These are phyloP conservation scores for Schizosaccharomyces japonicus DNA, from an alignment of 805 yeast genomes.

Conservation along the genomic window DNA sequence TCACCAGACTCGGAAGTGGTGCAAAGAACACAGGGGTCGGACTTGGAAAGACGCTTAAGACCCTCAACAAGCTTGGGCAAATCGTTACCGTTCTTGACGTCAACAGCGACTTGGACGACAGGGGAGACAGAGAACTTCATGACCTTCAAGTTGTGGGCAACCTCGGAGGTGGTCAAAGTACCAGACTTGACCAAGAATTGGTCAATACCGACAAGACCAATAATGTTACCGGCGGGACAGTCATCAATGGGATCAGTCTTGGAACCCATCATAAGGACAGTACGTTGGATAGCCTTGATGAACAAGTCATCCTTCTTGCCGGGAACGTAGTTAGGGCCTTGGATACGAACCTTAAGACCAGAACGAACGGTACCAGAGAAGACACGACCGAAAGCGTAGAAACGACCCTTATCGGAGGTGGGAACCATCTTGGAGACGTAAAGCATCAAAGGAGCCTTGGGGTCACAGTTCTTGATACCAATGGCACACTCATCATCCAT, in stretches of 20 bases:
- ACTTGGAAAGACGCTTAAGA: slow-evolving; percentile 97
- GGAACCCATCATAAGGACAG: slow-evolving; percentile 99
- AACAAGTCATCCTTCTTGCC: slow-evolving; percentile 96
- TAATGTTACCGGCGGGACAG: slow-evolving; percentile 99
- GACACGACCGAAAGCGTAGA: slow-evolving; percentile 99
- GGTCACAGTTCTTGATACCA: slow-evolving; percentile 96
- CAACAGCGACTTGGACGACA: slow-evolving; percentile 98
- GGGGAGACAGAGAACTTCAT: slow-evolving; percentile 99
- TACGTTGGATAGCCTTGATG: slow-evolving; percentile 94
- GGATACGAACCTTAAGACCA: slow-evolving; percentile 98
- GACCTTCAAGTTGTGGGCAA: slow-evolving; percentile 97
- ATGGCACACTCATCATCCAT: slow-evolving; percentile 58
- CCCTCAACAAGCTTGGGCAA: slow-evolving; percentile 99
- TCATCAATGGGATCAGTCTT: slow-evolving; percentile 92
- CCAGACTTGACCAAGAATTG: slow-evolving; percentile 98
- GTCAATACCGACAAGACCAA: slow-evolving; percentile 98
- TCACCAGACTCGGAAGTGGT: slow-evolving; percentile 86
- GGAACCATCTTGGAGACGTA: slow-evolving; percentile 99
- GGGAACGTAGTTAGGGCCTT: slow-evolving; percentile 98
- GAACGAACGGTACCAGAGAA: slow-evolving; percentile 98
- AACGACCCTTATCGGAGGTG: slow-evolving; percentile 99
- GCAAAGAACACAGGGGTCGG: slow-evolving; percentile 94
- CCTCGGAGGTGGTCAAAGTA: slow-evolving; percentile 89
- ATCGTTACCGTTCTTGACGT: slow-evolving; percentile 97
- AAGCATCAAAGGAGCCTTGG: slow-evolving; percentile 91